Evolutionary conservation across 2,329 filamentous ascomycete genomes (phyloP), one percentile per base, ranked within the genome.

Genomic region (Cadophora sp.): DNA sequence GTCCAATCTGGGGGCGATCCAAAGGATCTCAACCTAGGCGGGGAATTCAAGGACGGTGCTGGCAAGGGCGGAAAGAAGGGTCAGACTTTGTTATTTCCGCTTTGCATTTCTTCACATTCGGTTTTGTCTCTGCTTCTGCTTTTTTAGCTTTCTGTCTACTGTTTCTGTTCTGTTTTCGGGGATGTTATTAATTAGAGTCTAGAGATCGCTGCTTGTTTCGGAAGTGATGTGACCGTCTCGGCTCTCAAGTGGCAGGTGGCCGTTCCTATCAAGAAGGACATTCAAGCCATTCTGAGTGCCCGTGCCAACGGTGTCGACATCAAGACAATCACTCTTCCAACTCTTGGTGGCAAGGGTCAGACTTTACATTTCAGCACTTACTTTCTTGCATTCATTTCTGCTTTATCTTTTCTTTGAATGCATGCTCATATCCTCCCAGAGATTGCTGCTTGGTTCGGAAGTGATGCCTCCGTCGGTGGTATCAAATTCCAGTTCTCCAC

Each of bases 401-500:
- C 29, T 60, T 58, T 16, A 7, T 40, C 31, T 22, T 37, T 7
- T 58, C 27, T 29, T 40, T 51, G 43, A 27, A 64, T 48, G 22
- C 16, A n/a, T 69, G 34, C 69, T 72, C 60, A 72, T 63, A 9
- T 27, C 7, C 14, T 48, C n/a, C 14, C 48, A 68, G 68, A 70
- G 29, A 64, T 68, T 40, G 65, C 64, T 40, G n/a, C 48, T 7
- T 68, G 65, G 55, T 73, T 72, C 55, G 73, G 73, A 6, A 69
- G 83, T 83, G 74, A 89, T 85, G 75, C 86, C 86, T 75, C 88
- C 87, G 73, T 81, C 85, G 4, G 71, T 46, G 69, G 64, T 46
- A 63, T 74, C 51, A 59, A 24, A 55, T 72, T 70, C 19, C 68
- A 73, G 24, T 73, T 71, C 60, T 43, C 65, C 6, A 77, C 79